These are phyloP conservation scores for Waltergamsia citrina DNA, from an alignment of 2,329 filamentous ascomycete species.

Conservation along the genomic window DNA sequence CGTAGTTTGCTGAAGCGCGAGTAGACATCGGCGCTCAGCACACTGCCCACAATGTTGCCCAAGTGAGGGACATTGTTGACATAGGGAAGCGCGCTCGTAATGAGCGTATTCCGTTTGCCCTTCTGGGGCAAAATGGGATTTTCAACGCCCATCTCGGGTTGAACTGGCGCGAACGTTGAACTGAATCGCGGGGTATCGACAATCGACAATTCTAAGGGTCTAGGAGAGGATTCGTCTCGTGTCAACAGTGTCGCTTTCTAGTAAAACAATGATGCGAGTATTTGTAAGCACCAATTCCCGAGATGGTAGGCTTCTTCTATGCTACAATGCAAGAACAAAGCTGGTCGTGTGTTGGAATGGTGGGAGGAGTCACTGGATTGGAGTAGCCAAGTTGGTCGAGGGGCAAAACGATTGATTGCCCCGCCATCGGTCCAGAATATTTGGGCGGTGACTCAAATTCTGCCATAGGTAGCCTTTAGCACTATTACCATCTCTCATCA, in stretches of 20 bases:
- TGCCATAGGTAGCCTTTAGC: constrained; percentile 1
- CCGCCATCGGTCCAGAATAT: constrained; percentile 10
- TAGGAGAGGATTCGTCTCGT: too few species aligned
- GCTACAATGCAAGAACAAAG: too few species aligned
- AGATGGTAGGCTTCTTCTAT: too few species aligned
- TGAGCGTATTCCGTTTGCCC: constrained; percentile 77
- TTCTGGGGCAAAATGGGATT: constrained; percentile 51
- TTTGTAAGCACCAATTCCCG: too few species aligned
- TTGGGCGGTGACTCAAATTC: constrained; percentile 7
- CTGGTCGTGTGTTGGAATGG: too few species aligned
- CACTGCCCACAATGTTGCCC: constrained; percentile 80
- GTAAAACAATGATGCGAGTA: too few species aligned
- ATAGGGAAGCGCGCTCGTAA: constrained; percentile 88
- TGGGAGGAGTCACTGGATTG: neutral
- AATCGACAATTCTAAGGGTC: too few species aligned
- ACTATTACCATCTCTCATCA: neutral
- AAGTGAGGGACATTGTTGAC: constrained; percentile 69
- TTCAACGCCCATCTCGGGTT: constrained; percentile 5
- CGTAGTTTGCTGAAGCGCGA: constrained; percentile 72
- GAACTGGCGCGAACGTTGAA: too few species aligned
- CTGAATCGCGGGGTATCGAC: too few species aligned
- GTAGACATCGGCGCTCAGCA: constrained; percentile 84
- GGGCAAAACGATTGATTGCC: constrained; percentile 8
- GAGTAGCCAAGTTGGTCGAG: neutral
- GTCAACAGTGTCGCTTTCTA: too few species aligned